Evolutionary conservation across 345 rosid species (phyloP).

Genomic region (Murraya koenigii): DNA sequence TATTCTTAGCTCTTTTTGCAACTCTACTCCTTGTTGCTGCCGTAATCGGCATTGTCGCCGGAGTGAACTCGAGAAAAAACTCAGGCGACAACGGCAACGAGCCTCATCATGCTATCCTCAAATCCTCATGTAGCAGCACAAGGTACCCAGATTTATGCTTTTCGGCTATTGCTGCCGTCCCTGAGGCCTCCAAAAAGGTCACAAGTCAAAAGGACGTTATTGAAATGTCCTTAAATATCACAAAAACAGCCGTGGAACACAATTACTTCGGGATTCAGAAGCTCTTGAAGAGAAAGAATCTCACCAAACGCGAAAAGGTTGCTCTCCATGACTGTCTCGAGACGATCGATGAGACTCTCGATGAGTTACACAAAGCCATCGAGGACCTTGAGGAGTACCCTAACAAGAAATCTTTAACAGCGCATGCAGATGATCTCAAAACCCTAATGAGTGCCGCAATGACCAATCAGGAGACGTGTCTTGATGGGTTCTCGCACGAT

Average conservation of each 20-base stretch:
- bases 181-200: slow-evolving; percentile 26
- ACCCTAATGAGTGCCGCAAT: slow-evolving; percentile 83
- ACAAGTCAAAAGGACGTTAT: slow-evolving; percentile 35
- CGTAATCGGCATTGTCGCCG: slow-evolving; percentile 38
- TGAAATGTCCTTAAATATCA: slow-evolving; percentile 30
- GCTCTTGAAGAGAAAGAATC: slow-evolving; percentile 13
- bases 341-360: slow-evolving; percentile 81
- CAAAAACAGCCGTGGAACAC: slow-evolving; percentile 22
- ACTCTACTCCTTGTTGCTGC: slow-evolving; percentile 40
- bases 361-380: slow-evolving; percentile 56
- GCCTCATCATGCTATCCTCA: slow-evolving; percentile 56
- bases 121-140: slow-evolving; percentile 61
- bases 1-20: slow-evolving; percentile 33
- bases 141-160: slow-evolving; percentile 65
- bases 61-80: slow-evolving; percentile 27
- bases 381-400: slow-evolving; percentile 68
- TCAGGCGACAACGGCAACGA: slow-evolving; percentile 5
- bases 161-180: slow-evolving; percentile 51
- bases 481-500: slow-evolving; percentile 80
- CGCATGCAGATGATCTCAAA: slow-evolving; percentile 80
- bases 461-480: slow-evolving; percentile 82
- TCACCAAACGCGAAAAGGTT: slow-evolving; percentile 55
- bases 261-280: slow-evolving; percentile 30
- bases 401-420: slow-evolving; percentile 47
- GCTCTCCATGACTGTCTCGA: slow-evolving; percentile 91